These are phyloP conservation scores for Hypsizygus marmoreus DNA, from an alignment of 768 basidiomycete genomes.

Conservation along the genomic window DNA sequence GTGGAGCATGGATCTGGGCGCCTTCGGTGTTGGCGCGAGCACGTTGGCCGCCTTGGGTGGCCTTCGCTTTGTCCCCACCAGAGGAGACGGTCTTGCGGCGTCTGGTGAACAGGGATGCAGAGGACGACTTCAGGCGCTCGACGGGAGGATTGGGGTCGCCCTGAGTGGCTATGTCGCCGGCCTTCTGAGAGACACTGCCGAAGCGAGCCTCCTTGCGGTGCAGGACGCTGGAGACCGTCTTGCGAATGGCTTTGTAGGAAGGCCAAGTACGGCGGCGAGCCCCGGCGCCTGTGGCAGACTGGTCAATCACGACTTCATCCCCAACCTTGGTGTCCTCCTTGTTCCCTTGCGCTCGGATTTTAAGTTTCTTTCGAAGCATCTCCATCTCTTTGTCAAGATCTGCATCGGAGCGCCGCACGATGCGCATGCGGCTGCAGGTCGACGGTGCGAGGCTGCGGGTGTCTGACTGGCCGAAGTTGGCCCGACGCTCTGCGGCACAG, in stretches of 20 bases:
- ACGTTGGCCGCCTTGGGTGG: not conserved
- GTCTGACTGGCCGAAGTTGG: not conserved
- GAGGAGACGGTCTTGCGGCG: conserved; percentile 6
- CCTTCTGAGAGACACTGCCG: not conserved
- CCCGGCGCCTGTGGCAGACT: not conserved
- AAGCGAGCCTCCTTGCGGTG: conserved; percentile 9
- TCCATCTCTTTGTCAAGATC: not conserved
- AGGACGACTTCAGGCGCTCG: conserved; percentile 12
- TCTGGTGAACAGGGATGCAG: conserved; percentile 11
- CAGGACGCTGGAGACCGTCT: conserved; percentile 17
- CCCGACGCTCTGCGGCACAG: conserved; percentile 8
- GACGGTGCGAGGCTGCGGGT: conserved; percentile 1
- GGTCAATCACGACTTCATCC: not conserved
- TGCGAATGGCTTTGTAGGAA: conserved; percentile 15
- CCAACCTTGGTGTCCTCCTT: not conserved
- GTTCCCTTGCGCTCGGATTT: not conserved
- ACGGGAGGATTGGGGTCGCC: not conserved
- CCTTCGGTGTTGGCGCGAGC: not conserved
- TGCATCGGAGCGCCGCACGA: conserved; percentile 11
- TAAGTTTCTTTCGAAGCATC: not conserved
- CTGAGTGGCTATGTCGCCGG: not conserved
- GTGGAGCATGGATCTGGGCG: not conserved
- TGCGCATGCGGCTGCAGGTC: not conserved
- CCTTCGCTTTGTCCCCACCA: no score
- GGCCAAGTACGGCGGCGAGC: conserved; percentile 15